These are phyloP conservation scores for Prunella vulgaris DNA, from an alignment of 257 asterid genomes.

Conservation along the genomic window DNA sequence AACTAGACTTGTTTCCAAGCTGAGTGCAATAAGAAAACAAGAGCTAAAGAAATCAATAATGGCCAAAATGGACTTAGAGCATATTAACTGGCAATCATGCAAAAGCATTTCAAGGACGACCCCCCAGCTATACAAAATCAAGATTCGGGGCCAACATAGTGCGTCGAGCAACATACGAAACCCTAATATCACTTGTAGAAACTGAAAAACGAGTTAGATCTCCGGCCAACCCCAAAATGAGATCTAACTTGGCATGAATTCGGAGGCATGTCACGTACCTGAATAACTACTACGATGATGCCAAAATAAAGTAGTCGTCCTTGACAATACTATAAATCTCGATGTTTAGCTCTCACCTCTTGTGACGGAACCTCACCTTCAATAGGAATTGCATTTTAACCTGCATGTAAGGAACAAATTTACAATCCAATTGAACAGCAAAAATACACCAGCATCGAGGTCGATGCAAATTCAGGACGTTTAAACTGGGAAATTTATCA, in stretches of 20 bases:
- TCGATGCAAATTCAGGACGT: no score
- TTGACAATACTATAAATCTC: constrained; percentile 3
- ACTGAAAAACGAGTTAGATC: constrained; percentile 24
- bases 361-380: constrained; percentile 93
- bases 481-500: background rate
- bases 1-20: background rate
- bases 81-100: background rate
- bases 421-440: background rate
- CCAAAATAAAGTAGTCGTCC: constrained; percentile 1
- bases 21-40: background rate
- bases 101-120: background rate
- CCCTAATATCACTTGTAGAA: background rate
- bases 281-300: background rate
- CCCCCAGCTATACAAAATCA: background rate
- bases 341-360: constrained; percentile 32
- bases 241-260: constrained; percentile 28
- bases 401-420: constrained; percentile 32
- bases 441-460: no score
- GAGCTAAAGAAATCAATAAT: background rate
- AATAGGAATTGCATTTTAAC: constrained; percentile 88
- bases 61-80: background rate
- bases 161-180: background rate
- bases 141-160: background rate
- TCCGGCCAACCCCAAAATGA: constrained; percentile 50
- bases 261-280: background rate